These are phyloP conservation scores for Onygenales sp. DNA, from an alignment of 2,329 filamentous ascomycete species.

Conservation along the genomic window DNA sequence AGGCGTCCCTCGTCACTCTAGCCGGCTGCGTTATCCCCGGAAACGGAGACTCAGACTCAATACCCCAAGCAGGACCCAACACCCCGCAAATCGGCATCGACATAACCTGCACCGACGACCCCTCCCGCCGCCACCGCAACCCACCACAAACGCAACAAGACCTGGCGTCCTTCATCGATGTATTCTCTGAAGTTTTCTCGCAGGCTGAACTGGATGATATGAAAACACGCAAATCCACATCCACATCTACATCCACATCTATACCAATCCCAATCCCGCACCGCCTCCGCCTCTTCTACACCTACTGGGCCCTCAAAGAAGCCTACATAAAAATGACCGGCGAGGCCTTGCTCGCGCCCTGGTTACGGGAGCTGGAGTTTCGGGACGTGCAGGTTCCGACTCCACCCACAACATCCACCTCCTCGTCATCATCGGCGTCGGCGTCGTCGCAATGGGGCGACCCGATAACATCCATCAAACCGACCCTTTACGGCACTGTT, in stretches of 20 bases:
- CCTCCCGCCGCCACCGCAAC: slow-evolving; percentile 34
- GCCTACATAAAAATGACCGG: slow-evolving; percentile 59
- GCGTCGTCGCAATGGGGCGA: slow-evolving; percentile 23
- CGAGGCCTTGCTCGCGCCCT: slow-evolving; percentile 52
- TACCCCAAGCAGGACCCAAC: slow-evolving; percentile 7
- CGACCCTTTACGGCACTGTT: slow-evolving; percentile 38
- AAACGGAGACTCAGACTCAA: not conserved
- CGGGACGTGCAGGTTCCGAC: slow-evolving; percentile 44
- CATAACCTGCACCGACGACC: slow-evolving; percentile 54
- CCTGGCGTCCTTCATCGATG: slow-evolving; percentile 49
- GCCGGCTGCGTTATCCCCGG: slow-evolving; percentile 37
- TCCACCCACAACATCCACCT: slow-evolving; percentile 1
- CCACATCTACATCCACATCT: too few relatives aligned
- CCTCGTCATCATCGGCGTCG: slow-evolving; percentile 19
- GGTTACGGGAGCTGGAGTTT: slow-evolving; percentile 54
- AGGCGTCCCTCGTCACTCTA: slow-evolving; percentile 52
- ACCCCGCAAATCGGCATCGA: slow-evolving; percentile 47
- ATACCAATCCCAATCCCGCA: slow-evolving; percentile 37
- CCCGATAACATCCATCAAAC: slow-evolving; percentile 35
- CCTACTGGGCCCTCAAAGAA: slow-evolving; percentile 57
- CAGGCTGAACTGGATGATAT: slow-evolving; percentile 46
- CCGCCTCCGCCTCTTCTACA: slow-evolving; percentile 53
- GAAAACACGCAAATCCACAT: slow-evolving; percentile 24
- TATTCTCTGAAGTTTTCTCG: slow-evolving; percentile 53
- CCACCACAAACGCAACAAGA: slow-evolving; percentile 39